Conservation (phyloP, 2,329 filamentous ascomycete species). For the Orbilia oligospora region DNA sequence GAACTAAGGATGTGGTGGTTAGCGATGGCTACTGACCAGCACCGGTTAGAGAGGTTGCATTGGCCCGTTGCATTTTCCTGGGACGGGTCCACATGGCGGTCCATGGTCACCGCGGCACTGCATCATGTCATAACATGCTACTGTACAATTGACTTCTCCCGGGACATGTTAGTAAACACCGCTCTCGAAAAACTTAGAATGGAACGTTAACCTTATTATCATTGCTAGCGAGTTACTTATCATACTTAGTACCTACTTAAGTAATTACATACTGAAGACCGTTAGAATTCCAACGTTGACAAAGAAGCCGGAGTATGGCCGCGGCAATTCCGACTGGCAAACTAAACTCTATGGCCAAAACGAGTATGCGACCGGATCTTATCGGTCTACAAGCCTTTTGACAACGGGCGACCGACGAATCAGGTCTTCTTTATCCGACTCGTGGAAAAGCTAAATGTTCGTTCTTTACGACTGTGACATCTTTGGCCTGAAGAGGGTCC, state of each 20-base stretch:
- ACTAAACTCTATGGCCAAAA: neutral
- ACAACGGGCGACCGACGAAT: conserved; percentile 24
- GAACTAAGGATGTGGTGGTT: no score
- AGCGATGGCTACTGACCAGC: neutral
- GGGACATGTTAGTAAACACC: no score
- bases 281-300: conserved; percentile 1
- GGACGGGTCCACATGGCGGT: conserved; percentile 12
- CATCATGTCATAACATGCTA: conserved; percentile 1
- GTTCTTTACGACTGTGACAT: conserved; percentile 22
- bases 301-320: neutral
- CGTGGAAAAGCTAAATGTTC: conserved; percentile 17
- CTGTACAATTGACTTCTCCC: neutral
- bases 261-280: neutral
- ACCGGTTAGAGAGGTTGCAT: conserved; percentile 20
- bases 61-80: conserved; percentile 11
- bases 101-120: neutral
- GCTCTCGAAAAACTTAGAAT: neutral
- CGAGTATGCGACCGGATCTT: neutral
- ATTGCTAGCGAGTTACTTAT: neutral
- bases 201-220: conserved; percentile 19
- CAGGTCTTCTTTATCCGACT: conserved; percentile 22
- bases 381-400: neutral
- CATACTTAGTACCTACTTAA: no score
- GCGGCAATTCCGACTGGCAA: neutral
- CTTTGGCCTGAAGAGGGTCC: conserved; percentile 1